Conservation (phyloP, 2,329 filamentous ascomycete genomes). For the Colletotrichum caudatum region DNA sequence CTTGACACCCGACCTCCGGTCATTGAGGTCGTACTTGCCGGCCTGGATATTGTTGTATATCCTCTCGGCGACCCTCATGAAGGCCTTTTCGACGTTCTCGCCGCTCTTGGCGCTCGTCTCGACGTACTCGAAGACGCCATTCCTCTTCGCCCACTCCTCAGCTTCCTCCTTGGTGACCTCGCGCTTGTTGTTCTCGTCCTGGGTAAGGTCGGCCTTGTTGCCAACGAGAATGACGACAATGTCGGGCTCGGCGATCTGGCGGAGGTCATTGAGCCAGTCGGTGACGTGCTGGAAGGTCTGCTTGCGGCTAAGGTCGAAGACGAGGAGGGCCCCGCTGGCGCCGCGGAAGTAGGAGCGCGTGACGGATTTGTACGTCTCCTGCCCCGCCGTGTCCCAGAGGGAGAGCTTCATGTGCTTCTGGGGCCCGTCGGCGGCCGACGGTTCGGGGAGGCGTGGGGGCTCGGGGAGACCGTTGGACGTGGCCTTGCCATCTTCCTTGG, state of each 20-base stretch:
- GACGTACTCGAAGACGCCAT: slow-evolving; percentile 92
- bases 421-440: slow-evolving; percentile 47
- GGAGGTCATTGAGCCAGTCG: slow-evolving; percentile 92
- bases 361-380: slow-evolving; percentile 97
- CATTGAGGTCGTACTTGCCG: slow-evolving; percentile 93
- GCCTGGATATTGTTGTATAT: slow-evolving; percentile 98
- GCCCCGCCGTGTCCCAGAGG: slow-evolving; percentile 95
- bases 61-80: slow-evolving; percentile 91
- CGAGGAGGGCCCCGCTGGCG: slow-evolving; percentile 77
- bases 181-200: slow-evolving; percentile 68
- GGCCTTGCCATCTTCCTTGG: slow-evolving; percentile 32
- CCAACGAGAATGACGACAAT: slow-evolving; percentile 96
- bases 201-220: slow-evolving; percentile 90
- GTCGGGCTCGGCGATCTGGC: slow-evolving; percentile 94
- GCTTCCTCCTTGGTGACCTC: slow-evolving; percentile 88
- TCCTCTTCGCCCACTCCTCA: slow-evolving; percentile 86
- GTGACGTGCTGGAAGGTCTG: slow-evolving; percentile 89
- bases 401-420: slow-evolving; percentile 92
- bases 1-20: slow-evolving; percentile 92
- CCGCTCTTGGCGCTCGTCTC: slow-evolving; percentile 97
- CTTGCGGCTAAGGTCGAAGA: slow-evolving; percentile 92
- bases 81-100: slow-evolving; percentile 92
- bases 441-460: slow-evolving; percentile 58
- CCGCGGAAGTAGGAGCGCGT: slow-evolving; percentile 95
- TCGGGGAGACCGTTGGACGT: slow-evolving; percentile 62